Percentiles rank a stretch among this genome's conserved stretches.
Evolutionary conservation across 2,329 filamentous ascomycete species (phyloP).

Genomic region (Aspergillus jensenii): DNA sequence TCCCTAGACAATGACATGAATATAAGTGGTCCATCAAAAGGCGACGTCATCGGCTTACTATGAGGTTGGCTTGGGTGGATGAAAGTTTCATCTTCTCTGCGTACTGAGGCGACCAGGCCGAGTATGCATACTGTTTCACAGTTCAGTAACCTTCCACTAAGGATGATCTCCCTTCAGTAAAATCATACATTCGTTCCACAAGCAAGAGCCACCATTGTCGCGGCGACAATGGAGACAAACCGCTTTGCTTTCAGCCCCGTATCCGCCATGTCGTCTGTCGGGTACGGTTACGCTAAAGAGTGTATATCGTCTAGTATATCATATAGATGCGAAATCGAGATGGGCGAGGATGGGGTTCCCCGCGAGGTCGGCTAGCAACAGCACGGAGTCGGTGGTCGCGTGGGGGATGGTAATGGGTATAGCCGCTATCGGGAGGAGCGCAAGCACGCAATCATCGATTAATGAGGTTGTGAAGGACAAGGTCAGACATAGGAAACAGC

Average conservation of each 20-base stretch:
- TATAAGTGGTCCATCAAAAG: background rate
- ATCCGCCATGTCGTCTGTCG: constrained; percentile 24
- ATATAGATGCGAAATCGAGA: background rate
- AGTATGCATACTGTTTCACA: constrained; percentile 82
- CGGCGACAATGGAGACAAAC: constrained; percentile 79
- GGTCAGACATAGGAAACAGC: background rate
- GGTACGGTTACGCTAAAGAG: background rate
- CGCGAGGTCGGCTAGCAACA: background rate
- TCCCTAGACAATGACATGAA: constrained; percentile 45
- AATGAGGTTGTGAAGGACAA: background rate
- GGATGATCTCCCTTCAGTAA: constrained; percentile 5
- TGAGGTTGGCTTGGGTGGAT: constrained; percentile 89
- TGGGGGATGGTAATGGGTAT: background rate
- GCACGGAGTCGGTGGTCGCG: background rate
- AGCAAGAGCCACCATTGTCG: constrained; percentile 79
- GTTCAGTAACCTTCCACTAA: constrained; percentile 15
- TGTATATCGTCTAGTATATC: constrained; percentile 1
- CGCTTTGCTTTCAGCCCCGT: constrained; percentile 53
- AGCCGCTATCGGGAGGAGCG: background rate
- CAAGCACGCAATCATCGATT: constrained; percentile 8
- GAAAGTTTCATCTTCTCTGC: constrained; percentile 81
- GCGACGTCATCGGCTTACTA: constrained; percentile 55
- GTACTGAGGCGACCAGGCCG: constrained; percentile 95
- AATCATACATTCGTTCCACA: constrained; percentile 81
- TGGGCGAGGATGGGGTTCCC: background rate